Conservation (phyloP, 768 basidiomycete species). For the Hypholoma fasciculare region DNA sequence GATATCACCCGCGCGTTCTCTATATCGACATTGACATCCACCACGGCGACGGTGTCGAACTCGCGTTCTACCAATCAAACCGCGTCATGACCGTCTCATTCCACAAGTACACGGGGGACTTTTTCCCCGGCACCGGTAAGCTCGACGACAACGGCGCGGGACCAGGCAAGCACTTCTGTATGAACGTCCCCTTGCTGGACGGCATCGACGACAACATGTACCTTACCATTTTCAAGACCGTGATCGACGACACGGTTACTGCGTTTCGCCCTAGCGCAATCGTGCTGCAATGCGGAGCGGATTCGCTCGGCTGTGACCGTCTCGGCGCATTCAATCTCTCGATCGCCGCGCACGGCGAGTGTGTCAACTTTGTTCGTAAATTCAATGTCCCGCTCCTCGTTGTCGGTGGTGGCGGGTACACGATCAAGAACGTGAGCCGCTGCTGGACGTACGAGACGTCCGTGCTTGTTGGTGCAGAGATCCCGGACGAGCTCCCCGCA, state of each 20-base stretch:
- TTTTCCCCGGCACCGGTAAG: conserved; percentile 97
- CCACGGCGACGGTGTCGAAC: conserved; percentile 97
- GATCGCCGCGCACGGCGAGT: conserved; percentile 97
- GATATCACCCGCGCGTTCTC: conserved; percentile 90
- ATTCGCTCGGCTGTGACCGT: conserved; percentile 92
- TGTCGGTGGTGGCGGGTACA: conserved; percentile 95
- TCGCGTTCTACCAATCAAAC: conserved; percentile 96
- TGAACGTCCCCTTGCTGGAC: conserved; percentile 94
- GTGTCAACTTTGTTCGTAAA: conserved; percentile 93
- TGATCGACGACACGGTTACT: conserved; percentile 91
- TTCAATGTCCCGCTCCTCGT: conserved; percentile 91
- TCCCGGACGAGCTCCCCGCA: conserved; percentile 85
- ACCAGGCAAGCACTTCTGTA: conserved; percentile 90
- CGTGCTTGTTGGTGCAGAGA: conserved; percentile 78
- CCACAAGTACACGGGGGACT: conserved; percentile 98
- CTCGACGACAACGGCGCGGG: conserved; percentile 89
- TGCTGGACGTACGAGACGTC: conserved; percentile 99
- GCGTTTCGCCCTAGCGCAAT: conserved; percentile 88
- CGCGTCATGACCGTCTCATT: conserved; percentile 99
- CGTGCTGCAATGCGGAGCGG: conserved; percentile 96
- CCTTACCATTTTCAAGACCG: conserved; percentile 90
- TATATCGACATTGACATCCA: conserved; percentile 99
- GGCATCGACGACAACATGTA: conserved; percentile 99
- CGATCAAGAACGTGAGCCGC: conserved; percentile 95
- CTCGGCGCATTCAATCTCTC: conserved; percentile 97